Base-by-base conservation (phyloP, 768 basidiomycete species). In the Termitomyces sp. region DNA sequence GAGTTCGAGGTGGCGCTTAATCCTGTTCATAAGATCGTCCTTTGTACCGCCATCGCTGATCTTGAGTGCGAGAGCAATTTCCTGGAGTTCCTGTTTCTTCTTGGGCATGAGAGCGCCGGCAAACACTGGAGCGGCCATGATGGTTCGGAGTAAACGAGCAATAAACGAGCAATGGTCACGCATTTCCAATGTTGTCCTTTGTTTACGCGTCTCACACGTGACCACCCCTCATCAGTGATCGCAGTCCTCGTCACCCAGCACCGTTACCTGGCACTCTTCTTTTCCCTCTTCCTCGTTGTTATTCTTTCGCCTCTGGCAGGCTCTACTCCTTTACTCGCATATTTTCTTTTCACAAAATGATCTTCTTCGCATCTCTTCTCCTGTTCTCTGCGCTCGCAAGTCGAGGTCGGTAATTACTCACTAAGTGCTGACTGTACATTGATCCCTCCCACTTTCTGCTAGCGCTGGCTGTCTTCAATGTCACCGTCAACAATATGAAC, bases 61-160 rank as follows among this genome's bases (percentile, higher is more conserved):
- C 0, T 69, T 67, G 24, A 89, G 77, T 5, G 84, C 82, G 5
- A 59, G 2, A 1, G 87, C 85, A 36, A 89, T 82, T 56, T 82
- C 80, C 63, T 81, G 85, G 4, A 89, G 79, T 22, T 89, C 87
- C 3, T 75, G 75, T 69, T 89, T 89, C 73, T 86, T 88, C 72
- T 89, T 88, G n/a, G 79, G 65, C 58, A 76, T 78, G 27, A 88
- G 77, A 27, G 82, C 69, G 46, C 87, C 87, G 40, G 80, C 65
- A 66, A 73, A 86, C 34, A 70, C 58, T 57, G 73, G 56, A 36
- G 75, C 74, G 40, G 79, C 69, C 81, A 82, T 83, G 69, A 61
- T 64, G 69, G 70, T 64, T 53, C 62, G 32, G 58, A 68, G 57
- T 60, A 63, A 69, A 54, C 53, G 30, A 40, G 27, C 33, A 32